These are phyloP conservation scores for Fusarium ambrosium DNA, from an alignment of 2,329 filamentous ascomycete genomes.

Conservation along the genomic window DNA sequence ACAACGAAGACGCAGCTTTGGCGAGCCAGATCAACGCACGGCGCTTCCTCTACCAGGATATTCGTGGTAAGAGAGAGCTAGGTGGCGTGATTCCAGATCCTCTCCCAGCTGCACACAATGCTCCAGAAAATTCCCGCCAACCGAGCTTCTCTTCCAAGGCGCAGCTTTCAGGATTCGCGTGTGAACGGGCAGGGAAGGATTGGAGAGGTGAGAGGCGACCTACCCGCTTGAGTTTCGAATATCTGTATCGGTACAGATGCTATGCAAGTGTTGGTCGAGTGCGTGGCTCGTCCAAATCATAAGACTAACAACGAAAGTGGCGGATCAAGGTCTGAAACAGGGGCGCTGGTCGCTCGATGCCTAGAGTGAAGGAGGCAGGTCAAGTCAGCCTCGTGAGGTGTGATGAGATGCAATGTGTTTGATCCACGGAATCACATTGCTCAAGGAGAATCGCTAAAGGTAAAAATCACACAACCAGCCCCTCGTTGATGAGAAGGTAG, in stretches of 20 bases:
- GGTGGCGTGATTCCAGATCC: conserved; percentile 45
- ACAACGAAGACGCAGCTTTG: conserved; percentile 22
- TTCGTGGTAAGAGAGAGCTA: conserved; percentile 35
- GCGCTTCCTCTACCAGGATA: conserved; percentile 38
- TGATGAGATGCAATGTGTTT: conserved; percentile 26
- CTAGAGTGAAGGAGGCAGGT: conserved; percentile 24
- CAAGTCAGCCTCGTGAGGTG: conserved; percentile 31
- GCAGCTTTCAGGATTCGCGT: conserved; percentile 33
- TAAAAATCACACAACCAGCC: conserved; percentile 20
- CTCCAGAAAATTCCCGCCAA: conserved; percentile 40
- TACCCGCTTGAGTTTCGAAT: conserved; percentile 33
- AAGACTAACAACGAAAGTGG: conserved; percentile 22
- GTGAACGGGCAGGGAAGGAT: conserved; percentile 35
- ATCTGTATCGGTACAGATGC: conserved; percentile 6
- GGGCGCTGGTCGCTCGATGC: conserved; percentile 23
- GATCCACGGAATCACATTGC: conserved; percentile 26
- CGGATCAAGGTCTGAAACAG: conserved; percentile 34
- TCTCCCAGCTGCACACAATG: conserved; percentile 34
- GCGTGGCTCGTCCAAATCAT: conserved; percentile 25
- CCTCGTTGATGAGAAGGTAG: conserved; percentile 23
- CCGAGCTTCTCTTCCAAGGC: conserved; percentile 33
- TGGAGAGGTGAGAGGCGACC: conserved; percentile 28
- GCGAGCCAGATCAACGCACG: conserved; percentile 27
- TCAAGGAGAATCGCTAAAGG: conserved; percentile 19
- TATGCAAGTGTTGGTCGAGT: conserved; percentile 31